Evolutionary conservation across 495 filamentous ascomycete species (phyloP).

Genomic region (Neurospora sp.): DNA sequence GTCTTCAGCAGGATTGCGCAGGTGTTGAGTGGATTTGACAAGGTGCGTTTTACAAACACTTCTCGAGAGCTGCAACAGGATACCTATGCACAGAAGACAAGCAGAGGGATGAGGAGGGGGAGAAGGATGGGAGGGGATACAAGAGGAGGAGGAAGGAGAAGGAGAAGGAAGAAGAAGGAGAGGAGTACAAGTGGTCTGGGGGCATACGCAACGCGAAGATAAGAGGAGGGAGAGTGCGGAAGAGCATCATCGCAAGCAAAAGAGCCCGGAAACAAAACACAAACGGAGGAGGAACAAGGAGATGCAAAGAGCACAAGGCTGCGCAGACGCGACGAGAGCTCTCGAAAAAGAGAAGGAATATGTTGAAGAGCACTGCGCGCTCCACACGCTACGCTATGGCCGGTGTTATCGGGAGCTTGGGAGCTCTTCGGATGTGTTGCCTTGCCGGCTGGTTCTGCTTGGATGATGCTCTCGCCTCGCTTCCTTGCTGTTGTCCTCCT

Average conservation of each 20-base stretch:
- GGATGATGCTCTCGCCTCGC: not conserved
- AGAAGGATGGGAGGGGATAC: not conserved
- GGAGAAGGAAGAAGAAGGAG: not conserved
- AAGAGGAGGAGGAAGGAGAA: not conserved
- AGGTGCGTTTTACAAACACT: conserved; percentile 49
- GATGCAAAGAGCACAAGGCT: not conserved
- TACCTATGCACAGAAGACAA: not conserved
- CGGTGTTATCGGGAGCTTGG: not conserved
- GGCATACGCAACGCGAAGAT: not conserved
- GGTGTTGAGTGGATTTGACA: conserved; percentile 90
- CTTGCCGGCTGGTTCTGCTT: not conserved
- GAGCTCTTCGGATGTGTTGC: not conserved
- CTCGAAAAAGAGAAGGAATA: not conserved
- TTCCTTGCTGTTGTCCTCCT: not conserved
- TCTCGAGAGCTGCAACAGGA: not conserved
- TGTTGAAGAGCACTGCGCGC: not conserved
- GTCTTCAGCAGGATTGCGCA: conserved; percentile 88
- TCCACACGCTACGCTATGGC: not conserved
- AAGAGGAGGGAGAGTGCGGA: not conserved
- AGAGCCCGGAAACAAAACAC: not conserved
- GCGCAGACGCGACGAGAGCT: not conserved
- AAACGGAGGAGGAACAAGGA: not conserved
- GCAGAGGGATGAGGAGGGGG: not conserved
- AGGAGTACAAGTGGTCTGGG: not conserved
- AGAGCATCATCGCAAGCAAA: not conserved